These are phyloP conservation scores for Cryptococcus sp. DNA, from an alignment of 1,284 basidiomycete species.

Conservation along the genomic window DNA sequence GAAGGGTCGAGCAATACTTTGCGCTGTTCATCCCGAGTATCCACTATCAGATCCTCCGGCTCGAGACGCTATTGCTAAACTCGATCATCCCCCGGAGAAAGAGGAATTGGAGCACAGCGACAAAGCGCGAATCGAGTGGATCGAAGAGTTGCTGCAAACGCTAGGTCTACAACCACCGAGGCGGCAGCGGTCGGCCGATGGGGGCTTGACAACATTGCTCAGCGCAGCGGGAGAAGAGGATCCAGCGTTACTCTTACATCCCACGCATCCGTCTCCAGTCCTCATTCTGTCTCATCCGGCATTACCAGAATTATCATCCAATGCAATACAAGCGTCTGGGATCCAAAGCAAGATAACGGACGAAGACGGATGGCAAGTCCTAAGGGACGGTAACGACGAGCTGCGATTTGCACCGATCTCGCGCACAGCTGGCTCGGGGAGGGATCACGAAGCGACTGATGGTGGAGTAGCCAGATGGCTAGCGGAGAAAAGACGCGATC, in stretches of 20 bases:
- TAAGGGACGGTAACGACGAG: slow-evolving; percentile 68
- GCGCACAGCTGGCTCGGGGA: slow-evolving; percentile 12
- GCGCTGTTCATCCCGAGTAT: slow-evolving; percentile 67
- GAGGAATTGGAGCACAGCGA: slow-evolving; percentile 40
- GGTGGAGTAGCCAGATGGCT: slow-evolving; percentile 49
- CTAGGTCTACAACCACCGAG: slow-evolving; percentile 43
- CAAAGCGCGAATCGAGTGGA: slow-evolving; percentile 50
- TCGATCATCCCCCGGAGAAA: slow-evolving; percentile 27
- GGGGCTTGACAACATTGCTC: not conserved
- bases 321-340: slow-evolving; percentile 18
- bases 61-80: slow-evolving; percentile 48
- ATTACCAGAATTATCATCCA: slow-evolving; percentile 27
- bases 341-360: slow-evolving; percentile 30
- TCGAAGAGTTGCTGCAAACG: slow-evolving; percentile 29
- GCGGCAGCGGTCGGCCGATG: not conserved
- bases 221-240: slow-evolving; percentile 35
- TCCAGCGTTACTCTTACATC: slow-evolving; percentile 42
- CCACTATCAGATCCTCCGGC: slow-evolving; percentile 58
- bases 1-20: slow-evolving; percentile 63
- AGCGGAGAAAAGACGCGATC: slow-evolving; percentile 39
- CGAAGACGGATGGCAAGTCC: slow-evolving; percentile 35
- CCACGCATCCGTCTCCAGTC: slow-evolving; percentile 51
- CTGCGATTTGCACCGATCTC: slow-evolving; percentile 62
- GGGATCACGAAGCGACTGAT: slow-evolving; percentile 1
- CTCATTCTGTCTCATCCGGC: slow-evolving; percentile 48